A percentile compares a stretch with the other conserved stretches of the same genome.
Conservation (phyloP, 768 basidiomycete species). For the Mrakia hoshinonis region DNA sequence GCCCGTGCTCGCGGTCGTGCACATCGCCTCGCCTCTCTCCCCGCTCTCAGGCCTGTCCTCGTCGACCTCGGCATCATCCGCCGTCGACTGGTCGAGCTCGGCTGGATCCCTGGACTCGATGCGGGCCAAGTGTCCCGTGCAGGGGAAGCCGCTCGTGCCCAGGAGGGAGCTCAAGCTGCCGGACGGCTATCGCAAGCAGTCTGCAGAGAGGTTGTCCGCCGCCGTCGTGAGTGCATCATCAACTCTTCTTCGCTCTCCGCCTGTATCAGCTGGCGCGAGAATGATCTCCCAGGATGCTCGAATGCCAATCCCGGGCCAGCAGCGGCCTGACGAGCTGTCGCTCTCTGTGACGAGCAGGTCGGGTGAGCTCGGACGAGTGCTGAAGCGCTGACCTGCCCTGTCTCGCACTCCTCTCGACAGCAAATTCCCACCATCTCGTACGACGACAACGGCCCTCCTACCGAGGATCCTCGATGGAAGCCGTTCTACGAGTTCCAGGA, state of each 20-base stretch:
- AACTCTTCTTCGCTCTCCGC: neutral
- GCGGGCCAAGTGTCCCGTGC: slow-evolving; percentile 10
- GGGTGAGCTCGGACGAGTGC: neutral
- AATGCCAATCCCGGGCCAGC: too few relatives aligned
- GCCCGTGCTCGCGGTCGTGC: slow-evolving; percentile 2
- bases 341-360: too few relatives aligned
- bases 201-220: slow-evolving; percentile 17
- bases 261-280: neutral
- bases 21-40: slow-evolving; percentile 11
- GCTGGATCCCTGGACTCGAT: neutral
- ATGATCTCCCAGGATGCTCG: too few relatives aligned
- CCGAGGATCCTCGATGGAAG: slow-evolving; percentile 40
- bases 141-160: slow-evolving; percentile 5
- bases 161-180: neutral
- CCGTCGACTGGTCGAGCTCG: neutral
- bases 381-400: neutral
- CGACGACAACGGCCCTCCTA: slow-evolving; percentile 36
- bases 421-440: slow-evolving; percentile 18
- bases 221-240: slow-evolving; percentile 12
- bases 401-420: neutral
- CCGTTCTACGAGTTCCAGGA: slow-evolving; percentile 39
- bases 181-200: slow-evolving; percentile 2
- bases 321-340: too few relatives aligned
- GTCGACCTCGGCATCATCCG: neutral
- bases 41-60: neutral